Percentiles rank a stretch among this genome's conserved stretches.
Conservation (phyloP, 2,329 filamentous ascomycete genomes). For the Periconia macrospinosa region DNA sequence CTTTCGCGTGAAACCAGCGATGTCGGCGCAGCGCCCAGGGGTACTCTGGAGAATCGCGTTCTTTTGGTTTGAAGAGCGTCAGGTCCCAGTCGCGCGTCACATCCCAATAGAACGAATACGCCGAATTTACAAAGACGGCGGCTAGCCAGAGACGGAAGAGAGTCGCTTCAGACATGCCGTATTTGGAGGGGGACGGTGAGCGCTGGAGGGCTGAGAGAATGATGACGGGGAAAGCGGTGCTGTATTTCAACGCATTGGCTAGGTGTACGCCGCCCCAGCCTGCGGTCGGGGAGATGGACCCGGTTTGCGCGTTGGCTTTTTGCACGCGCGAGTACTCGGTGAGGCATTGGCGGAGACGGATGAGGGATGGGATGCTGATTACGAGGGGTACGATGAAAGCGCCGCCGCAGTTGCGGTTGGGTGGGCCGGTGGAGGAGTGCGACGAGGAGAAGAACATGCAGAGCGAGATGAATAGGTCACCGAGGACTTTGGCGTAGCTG, state of each 20-base stretch:
- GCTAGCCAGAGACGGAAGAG: slow-evolving; percentile 63
- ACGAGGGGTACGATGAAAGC: slow-evolving; percentile 79
- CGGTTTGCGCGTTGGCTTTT: slow-evolving; percentile 50
- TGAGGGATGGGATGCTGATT: slow-evolving; percentile 78
- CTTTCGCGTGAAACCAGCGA: slow-evolving; percentile 70
- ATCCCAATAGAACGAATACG: slow-evolving; percentile 99
- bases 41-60: slow-evolving; percentile 65
- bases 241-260: slow-evolving; percentile 93
- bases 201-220: slow-evolving; percentile 75
- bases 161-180: slow-evolving; percentile 58
- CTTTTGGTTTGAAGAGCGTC: slow-evolving; percentile 69
- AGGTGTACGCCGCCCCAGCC: slow-evolving; percentile 86
- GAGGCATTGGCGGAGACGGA: slow-evolving; percentile 88
- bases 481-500: slow-evolving; percentile 89
- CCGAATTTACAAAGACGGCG: slow-evolving; percentile 78
- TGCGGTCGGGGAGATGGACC: slow-evolving; percentile 44
- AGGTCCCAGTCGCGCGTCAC: slow-evolving; percentile 96
- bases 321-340: slow-evolving; percentile 81
- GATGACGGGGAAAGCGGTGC: slow-evolving; percentile 91
- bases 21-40: slow-evolving; percentile 77
- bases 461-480: slow-evolving; percentile 81
- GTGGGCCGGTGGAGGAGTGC: slow-evolving; percentile 74
- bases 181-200: slow-evolving; percentile 56
- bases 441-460: slow-evolving; percentile 84
- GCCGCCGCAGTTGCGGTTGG: slow-evolving; percentile 81